These are phyloP conservation scores for Tetrapyrgos nigripes DNA, from an alignment of 1,284 basidiomycete species.

Conservation along the genomic window DNA sequence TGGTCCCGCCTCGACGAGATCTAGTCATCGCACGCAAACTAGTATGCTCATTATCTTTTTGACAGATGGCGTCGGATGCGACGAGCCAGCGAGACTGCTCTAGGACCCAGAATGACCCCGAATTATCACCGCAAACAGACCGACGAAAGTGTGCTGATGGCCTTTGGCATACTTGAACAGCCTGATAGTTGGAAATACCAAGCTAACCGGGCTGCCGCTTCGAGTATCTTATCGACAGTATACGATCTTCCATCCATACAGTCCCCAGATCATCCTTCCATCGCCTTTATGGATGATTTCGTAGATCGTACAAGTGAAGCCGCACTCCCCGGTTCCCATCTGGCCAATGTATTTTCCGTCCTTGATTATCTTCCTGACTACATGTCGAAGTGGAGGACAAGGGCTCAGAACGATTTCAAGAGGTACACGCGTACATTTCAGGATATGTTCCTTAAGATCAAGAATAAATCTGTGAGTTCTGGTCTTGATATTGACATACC, in stretches of 20 bases:
- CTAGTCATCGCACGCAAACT: background rate
- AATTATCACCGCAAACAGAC: conserved; percentile 6
- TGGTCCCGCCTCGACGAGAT: too few species aligned
- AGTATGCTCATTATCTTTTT: background rate
- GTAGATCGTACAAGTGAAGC: background rate
- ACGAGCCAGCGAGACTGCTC: conserved; percentile 9
- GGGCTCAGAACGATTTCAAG: background rate
- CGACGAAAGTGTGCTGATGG: conserved; percentile 8
- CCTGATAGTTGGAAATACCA: conserved; percentile 1
- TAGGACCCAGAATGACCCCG: background rate
- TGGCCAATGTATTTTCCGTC: conserved; percentile 10
- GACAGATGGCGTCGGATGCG: conserved; percentile 13
- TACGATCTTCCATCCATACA: background rate
- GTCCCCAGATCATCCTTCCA: background rate
- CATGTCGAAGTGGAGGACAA: conserved; percentile 12
- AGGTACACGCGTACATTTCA: background rate
- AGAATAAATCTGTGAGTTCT: background rate
- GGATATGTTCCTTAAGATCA: background rate
- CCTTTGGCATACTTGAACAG: background rate
- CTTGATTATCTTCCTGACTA: conserved; percentile 7
- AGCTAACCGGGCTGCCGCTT: background rate
- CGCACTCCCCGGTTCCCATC: conserved; percentile 6
- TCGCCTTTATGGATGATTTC: conserved; percentile 1
- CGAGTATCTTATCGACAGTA: background rate
- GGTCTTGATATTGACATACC: background rate